These are phyloP conservation scores for Seiridium cupressi DNA, from an alignment of 2,329 filamentous ascomycete species.

Conservation along the genomic window DNA sequence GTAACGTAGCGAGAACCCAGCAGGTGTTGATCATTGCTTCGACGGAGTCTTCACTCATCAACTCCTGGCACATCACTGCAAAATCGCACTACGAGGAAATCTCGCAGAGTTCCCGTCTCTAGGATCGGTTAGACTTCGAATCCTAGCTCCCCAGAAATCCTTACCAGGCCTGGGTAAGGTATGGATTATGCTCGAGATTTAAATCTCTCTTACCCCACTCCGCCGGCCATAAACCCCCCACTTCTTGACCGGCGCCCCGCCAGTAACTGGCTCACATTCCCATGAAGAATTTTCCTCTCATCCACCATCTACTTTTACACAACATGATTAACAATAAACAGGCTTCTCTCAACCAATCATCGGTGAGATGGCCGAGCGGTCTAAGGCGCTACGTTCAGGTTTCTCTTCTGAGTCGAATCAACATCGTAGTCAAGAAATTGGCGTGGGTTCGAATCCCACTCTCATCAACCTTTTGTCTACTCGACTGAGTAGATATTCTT, in stretches of 20 bases:
- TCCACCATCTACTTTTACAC: neutral
- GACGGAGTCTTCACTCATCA: too few relatives aligned
- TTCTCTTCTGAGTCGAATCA: neutral
- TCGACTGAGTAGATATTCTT: too few relatives aligned
- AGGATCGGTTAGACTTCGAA: too few relatives aligned
- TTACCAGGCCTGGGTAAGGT: too few relatives aligned
- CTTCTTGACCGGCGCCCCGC: neutral
- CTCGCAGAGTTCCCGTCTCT: too few relatives aligned
- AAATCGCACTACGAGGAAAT: too few relatives aligned
- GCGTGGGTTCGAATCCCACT: slow-evolving; percentile 5
- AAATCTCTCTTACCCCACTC: too few relatives aligned
- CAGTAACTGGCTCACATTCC: neutral
- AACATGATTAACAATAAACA: neutral
- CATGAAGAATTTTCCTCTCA: neutral
- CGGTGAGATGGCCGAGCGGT: slow-evolving; percentile 6
- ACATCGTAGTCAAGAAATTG: neutral
- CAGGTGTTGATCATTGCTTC: too few relatives aligned
- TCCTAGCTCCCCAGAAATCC: too few relatives aligned
- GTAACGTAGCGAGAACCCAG: too few relatives aligned
- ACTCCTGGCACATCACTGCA: too few relatives aligned
- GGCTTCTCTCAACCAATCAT: neutral
- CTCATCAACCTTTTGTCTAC: neutral
- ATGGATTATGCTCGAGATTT: too few relatives aligned
- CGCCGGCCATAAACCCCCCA: neutral
- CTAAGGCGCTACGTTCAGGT: slow-evolving; percentile 6